Evolutionary conservation across 176 grass and related monocot species (phyloP), one percentile per base, ranked within the genome.

Genomic region (Lolium multiflorum): DNA sequence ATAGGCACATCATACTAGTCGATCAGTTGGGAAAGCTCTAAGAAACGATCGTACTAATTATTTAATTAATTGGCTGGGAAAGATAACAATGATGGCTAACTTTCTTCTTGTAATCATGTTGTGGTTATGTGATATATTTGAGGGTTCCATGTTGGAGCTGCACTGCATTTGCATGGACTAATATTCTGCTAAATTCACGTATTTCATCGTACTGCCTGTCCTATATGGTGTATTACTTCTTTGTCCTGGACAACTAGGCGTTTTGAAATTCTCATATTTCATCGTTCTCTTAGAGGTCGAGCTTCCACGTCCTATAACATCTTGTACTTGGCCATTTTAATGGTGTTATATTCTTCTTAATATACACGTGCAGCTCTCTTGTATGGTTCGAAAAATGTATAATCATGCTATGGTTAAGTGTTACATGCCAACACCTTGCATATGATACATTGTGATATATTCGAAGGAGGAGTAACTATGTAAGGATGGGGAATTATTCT

Each of bases 51-150:
- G 2, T 1, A 46, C 4, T 46, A 13, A n/a, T n/a, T n/a, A n/a
- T n/a, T n/a, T 63, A 43, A 43, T 12, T 64, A 82, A 87, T 87
- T 90, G 65, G 22, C 11, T 48, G 76, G 57, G 78, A 83, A 87
- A 83, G 89, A 6, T 39, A 17, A 12, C 25, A 91, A 91, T 91
- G 26, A 83, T 84, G 20, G 25, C 37, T 87, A 59, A 50, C 89
- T 91, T 91, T 87, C 20, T 13, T 83, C 80, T 51, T 58, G 49
- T 12, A 80, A 91, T 91, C 75, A 80, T 41, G 41, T 17, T 6
- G 24, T 71, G 79, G 12, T 18, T 71, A 59, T 35, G 13, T 37
- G 22, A 18, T 11, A 62, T 25, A 62, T 25, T 24, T 61, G n/a
- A 8, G 59, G 11, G 59, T 5, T 62, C 59, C 22, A 25, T 13